phyloP scores from a whole-genome alignment of 495 filamentous ascomycete genomes.

The Penicillium herquei region DNA sequence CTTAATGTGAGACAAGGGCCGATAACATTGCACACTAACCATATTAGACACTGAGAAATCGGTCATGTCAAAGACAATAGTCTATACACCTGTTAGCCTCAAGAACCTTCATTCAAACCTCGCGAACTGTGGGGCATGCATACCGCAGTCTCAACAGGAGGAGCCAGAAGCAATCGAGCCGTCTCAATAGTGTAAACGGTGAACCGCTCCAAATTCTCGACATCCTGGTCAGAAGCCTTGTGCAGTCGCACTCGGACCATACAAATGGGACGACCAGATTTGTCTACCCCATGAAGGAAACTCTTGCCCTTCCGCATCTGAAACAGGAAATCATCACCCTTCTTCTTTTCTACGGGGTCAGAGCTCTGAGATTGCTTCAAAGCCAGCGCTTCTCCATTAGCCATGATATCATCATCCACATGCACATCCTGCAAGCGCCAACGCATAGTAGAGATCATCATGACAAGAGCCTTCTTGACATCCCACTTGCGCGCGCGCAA shows the following conservation, averaged over 20 bases:
- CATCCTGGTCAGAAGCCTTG: conserved; percentile 74
- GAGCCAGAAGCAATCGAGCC: conserved; percentile 73
- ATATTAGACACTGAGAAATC: conserved; percentile 91
- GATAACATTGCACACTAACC: conserved; percentile 48
- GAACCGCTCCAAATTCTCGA: conserved; percentile 76
- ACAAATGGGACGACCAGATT: conserved; percentile 82
- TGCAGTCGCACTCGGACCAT: conserved; percentile 81
- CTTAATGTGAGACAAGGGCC: not conserved
- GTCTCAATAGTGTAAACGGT: conserved; percentile 96
- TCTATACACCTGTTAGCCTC: conserved; percentile 41
- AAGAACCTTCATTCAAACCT: conserved; percentile 2
- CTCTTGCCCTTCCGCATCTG: conserved; percentile 94
- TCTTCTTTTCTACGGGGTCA: conserved; percentile 58
- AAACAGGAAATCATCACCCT: conserved; percentile 75
- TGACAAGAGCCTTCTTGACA: conserved; percentile 85
- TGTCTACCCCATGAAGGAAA: conserved; percentile 86
- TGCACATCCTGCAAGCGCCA: conserved; percentile 81
- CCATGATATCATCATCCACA: conserved; percentile 84
- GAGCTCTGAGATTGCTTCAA: conserved; percentile 55
- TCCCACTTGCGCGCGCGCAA: conserved; percentile 95
- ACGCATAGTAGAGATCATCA: conserved; percentile 91
- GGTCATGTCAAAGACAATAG: conserved; percentile 94
- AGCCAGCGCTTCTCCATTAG: conserved; percentile 68
- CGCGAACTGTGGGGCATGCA: conserved; percentile 32
- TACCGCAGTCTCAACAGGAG: conserved; percentile 88